Evolutionary conservation across 192 early-diverging fungal genomes (phyloP), one percentile per base, ranked within the genome.

Genomic region (Tieghemiomyces parasiticus): DNA sequence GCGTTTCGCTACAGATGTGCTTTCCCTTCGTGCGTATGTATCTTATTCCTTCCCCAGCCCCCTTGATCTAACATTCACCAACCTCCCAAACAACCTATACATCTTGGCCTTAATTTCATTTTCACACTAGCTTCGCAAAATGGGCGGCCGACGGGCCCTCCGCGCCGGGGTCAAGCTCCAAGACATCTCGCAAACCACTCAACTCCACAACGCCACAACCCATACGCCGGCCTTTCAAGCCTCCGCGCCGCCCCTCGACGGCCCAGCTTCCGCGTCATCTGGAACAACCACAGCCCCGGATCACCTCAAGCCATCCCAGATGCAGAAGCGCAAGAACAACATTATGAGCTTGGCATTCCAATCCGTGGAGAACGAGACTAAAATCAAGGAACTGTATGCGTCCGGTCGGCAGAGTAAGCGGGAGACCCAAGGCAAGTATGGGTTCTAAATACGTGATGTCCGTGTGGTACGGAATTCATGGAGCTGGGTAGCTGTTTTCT

Each of bases 311-410:
- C 76, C 78, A 14, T 73, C 70, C 50, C 68, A 69, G 35, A 63
- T 65, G 59, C 83, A 87, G 63, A 85, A 83, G 62, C 78, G 78
- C 38, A 86, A 82, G 59, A 79, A 88, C 70, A 90, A 90, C 59
- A 78, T 88, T 58, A 82, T 88, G 81, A 85, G 80, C 29, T 63
- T 90, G 35, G 88, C 86, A 12, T 74, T 78, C 48, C 81, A 87
- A 63, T 81, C 88, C n/a, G 74, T 80, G 52, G 79, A 76, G 25
- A 83, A 79, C 56, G 78, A 82, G 54, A 65, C 67, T 30, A 74
- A 77, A 46, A 48, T 90, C 32, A 75, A 74, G 30, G 85, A 85
- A 56, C 65, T 70, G 10, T 78, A 77, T 69, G 83, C 84, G 30
- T 70, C 73, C 1, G 74, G 80, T 56, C 71, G 75, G 24, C 74